Conservation (phyloP, 2,329 filamentous ascomycete species). For the Paecilomyces fulvus region DNA sequence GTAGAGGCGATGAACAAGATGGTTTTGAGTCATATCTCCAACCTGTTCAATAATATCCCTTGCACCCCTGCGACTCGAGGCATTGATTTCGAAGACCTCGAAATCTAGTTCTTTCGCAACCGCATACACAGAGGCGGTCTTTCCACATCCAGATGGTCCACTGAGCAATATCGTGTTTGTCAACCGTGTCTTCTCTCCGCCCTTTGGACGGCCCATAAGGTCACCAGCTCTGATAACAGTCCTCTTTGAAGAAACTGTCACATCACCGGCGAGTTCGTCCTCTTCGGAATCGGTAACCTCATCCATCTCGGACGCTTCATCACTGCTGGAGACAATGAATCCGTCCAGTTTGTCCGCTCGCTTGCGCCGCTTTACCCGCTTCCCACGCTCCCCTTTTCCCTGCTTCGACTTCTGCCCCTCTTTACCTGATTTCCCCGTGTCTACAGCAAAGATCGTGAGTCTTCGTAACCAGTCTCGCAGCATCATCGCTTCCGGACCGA, state of each 20-base stretch:
- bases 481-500: conserved; percentile 58
- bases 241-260: conserved; percentile 27
- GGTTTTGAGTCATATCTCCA: conserved; percentile 94
- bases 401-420: conserved; percentile 18
- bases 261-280: conserved; percentile 32
- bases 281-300: conserved; percentile 57
- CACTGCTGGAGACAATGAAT: conserved; percentile 71
- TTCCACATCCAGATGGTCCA: conserved; percentile 82
- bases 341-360: conserved; percentile 64
- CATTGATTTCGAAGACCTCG: conserved; percentile 90
- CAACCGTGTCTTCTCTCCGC: conserved; percentile 43
- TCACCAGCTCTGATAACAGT: conserved; percentile 37
- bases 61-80: conserved; percentile 72
- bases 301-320: conserved; percentile 62
- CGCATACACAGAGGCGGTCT: conserved; percentile 86
- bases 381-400: conserved; percentile 18
- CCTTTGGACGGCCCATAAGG: conserved; percentile 24
- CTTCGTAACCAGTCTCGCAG: conserved; percentile 74
- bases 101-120: conserved; percentile 86
- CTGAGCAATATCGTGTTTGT: conserved; percentile 78
- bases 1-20: conserved; percentile 60
- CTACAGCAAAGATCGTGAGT: conserved; percentile 68
- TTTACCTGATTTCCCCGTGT: conserved; percentile 43
- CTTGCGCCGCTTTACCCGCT: conserved; percentile 53
- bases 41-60: conserved; percentile 87